These are phyloP conservation scores for Leptographium wingfieldii DNA, from an alignment of 2,329 filamentous ascomycete species.

Conservation along the genomic window DNA sequence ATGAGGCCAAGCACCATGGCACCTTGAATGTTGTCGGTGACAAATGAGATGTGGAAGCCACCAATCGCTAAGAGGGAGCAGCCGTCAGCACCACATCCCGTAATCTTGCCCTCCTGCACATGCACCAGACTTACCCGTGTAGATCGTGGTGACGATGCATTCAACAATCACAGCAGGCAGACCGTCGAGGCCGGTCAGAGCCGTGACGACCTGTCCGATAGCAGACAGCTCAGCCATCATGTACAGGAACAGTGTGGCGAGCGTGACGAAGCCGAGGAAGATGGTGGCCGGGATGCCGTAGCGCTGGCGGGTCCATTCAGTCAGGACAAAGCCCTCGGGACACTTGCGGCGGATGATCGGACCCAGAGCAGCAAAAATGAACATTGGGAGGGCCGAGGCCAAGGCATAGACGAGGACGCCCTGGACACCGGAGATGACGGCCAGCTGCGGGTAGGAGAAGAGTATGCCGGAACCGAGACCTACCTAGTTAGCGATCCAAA, in stretches of 20 bases:
- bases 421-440: constrained; percentile 67
- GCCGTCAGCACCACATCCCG: background rate
- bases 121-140: constrained; percentile 49
- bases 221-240: constrained; percentile 78
- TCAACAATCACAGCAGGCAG: constrained; percentile 68
- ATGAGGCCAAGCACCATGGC: constrained; percentile 65
- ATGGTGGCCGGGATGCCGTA: constrained; percentile 58
- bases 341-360: constrained; percentile 69
- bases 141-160: constrained; percentile 66
- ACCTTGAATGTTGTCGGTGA: constrained; percentile 74
- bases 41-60: constrained; percentile 72
- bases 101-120: background rate
- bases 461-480: constrained; percentile 74
- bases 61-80: constrained; percentile 45
- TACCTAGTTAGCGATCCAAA: constrained; percentile 34
- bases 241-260: constrained; percentile 74
- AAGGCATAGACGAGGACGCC: constrained; percentile 67
- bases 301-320: constrained; percentile 70
- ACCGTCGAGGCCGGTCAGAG: constrained; percentile 61
- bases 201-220: constrained; percentile 63
- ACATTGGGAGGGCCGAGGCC: constrained; percentile 56
- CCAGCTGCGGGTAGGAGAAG: constrained; percentile 71
- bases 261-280: constrained; percentile 64
- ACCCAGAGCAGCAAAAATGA: constrained; percentile 62
- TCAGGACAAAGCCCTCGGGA: constrained; percentile 73